Conservation (phyloP, 768 basidiomycete species). For the Botryobasidium botryosum region DNA sequence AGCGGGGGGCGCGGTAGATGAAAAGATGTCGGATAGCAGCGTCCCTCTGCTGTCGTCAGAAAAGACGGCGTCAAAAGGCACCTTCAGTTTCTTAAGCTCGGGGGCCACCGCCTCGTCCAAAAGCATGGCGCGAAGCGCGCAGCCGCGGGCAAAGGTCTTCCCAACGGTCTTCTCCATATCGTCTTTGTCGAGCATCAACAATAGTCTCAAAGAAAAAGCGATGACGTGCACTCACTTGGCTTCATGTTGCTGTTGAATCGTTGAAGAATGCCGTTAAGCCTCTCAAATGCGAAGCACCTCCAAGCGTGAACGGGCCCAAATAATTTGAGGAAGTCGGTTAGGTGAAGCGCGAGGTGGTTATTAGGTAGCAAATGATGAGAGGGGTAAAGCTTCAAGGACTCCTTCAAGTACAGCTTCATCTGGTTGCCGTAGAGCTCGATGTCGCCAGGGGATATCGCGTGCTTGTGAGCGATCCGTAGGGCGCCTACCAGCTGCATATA, state of each 20-base stretch:
- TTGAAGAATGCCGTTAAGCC: constrained; percentile 23
- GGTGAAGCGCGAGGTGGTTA: constrained; percentile 29
- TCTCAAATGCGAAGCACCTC: constrained; percentile 23
- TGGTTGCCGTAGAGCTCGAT: constrained; percentile 18
- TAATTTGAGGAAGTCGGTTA: constrained; percentile 17
- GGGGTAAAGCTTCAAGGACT: constrained; percentile 19
- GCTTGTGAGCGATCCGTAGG: constrained; percentile 18
- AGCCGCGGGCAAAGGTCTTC: too few relatives aligned
- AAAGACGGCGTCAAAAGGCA: too few relatives aligned
- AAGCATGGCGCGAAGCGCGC: too few relatives aligned
- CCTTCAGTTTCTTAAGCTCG: too few relatives aligned
- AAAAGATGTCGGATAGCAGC: too few relatives aligned
- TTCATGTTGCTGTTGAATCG: constrained; percentile 21
- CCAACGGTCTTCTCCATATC: too few relatives aligned
- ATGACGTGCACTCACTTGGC: too few relatives aligned
- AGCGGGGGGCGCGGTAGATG: too few relatives aligned
- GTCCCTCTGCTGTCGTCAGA: too few relatives aligned
- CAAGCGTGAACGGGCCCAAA: constrained; percentile 26
- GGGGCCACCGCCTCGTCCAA: too few relatives aligned
- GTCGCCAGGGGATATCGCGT: constrained; percentile 13
- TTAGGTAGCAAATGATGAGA: constrained; percentile 19
- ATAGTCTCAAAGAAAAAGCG: too few relatives aligned
- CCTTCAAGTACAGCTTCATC: constrained; percentile 21
- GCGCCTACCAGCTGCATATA: constrained; percentile 25
- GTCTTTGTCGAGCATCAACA: too few relatives aligned